phyloP scores from a whole-genome alignment of 2,329 filamentous ascomycete genomes.

The Hysterium pulicare region DNA sequence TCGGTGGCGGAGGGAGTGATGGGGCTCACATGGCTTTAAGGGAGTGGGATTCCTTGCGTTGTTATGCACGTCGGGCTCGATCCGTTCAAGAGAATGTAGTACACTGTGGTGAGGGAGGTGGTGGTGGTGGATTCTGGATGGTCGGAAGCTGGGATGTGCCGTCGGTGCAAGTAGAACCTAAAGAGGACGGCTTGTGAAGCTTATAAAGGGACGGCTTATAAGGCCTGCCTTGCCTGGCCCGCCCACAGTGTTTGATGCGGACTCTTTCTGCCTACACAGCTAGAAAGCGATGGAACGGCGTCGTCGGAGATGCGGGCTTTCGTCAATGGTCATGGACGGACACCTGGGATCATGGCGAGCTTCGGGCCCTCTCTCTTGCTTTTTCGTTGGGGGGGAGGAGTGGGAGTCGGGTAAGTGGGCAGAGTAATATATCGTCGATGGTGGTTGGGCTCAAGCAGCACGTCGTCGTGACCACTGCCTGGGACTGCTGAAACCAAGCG shows the following conservation, averaged over 20 bases:
- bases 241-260: no score
- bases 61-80: constrained; percentile 32
- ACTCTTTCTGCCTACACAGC: constrained; percentile 3
- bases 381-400: background rate
- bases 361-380: no score
- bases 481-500: no score
- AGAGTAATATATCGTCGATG: constrained; percentile 1
- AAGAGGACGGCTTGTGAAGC: constrained; percentile 14
- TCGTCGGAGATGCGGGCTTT: background rate
- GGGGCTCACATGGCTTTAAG: constrained; percentile 32
- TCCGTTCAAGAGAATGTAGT: constrained; percentile 30
- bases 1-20: constrained; percentile 17
- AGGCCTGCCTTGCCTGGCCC: background rate
- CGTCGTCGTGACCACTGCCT: no score
- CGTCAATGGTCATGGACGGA: no score
- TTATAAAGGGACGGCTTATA: constrained; percentile 9
- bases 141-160: constrained; percentile 15
- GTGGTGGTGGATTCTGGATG: constrained; percentile 9
- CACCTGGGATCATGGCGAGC: no score
- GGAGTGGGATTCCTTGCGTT: constrained; percentile 28
- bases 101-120: constrained; percentile 22
- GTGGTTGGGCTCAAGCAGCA: constrained; percentile 4
- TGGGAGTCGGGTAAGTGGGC: background rate
- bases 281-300: constrained; percentile 31
- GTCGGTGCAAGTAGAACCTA: constrained; percentile 16